Percentiles rank a stretch among this genome's conserved stretches.
These are phyloP conservation scores for Citrullus amarus DNA, from an alignment of 306 rosid species.

Conservation along the genomic window DNA sequence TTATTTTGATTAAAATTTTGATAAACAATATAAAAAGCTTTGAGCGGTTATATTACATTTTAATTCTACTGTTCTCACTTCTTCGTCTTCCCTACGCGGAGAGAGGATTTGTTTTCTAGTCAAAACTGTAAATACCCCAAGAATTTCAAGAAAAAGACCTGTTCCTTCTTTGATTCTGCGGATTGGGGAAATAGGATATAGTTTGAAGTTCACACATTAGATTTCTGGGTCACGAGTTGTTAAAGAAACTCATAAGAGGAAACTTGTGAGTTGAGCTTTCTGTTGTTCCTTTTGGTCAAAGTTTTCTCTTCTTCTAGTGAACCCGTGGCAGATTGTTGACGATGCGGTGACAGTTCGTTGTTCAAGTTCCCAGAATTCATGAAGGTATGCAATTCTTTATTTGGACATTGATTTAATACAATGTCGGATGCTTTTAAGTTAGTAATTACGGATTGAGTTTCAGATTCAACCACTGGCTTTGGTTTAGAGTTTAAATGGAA, in stretches of 20 bases:
- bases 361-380: background rate
- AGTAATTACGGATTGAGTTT: background rate
- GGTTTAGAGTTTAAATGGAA: background rate
- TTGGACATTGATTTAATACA: background rate
- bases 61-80: background rate
- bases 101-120: background rate
- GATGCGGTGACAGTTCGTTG: background rate
- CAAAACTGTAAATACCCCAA: background rate
- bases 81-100: background rate
- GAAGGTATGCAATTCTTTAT: background rate
- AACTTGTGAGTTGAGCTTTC: background rate
- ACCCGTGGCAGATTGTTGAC: background rate
- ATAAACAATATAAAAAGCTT: background rate
- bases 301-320: background rate
- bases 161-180: background rate
- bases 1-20: background rate
- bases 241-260: background rate
- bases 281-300: background rate
- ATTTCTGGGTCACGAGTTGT: constrained; percentile 3
- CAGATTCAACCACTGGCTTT: background rate
- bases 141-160: background rate
- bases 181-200: background rate
- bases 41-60: background rate
- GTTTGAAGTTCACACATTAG: background rate
- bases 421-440: background rate